phyloP scores from a whole-genome alignment of 352 stramenopile species.

The Saprolegnia diclina region DNA sequence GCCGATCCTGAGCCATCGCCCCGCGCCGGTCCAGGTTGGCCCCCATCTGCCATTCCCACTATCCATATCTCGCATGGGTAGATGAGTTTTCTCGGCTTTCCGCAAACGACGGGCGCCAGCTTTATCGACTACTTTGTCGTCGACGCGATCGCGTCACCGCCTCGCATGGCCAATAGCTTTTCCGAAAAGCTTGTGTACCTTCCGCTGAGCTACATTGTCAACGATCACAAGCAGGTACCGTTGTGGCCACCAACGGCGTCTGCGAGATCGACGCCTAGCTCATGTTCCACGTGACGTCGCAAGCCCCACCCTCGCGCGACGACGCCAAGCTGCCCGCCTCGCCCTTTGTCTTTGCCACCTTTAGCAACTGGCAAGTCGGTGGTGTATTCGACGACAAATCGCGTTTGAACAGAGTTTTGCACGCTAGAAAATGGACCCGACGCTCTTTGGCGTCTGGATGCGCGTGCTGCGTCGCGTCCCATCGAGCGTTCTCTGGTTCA shows the following conservation, averaged over 20 bases:
- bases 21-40: slow-evolving; percentile 54
- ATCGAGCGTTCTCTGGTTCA: slow-evolving; percentile 65
- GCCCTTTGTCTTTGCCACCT: slow-evolving; percentile 67
- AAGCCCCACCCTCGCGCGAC: background rate
- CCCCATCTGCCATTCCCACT: background rate
- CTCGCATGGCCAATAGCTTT: slow-evolving; percentile 41
- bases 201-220: slow-evolving; percentile 72
- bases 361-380: slow-evolving; percentile 76
- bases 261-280: slow-evolving; percentile 26
- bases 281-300: slow-evolving; percentile 24
- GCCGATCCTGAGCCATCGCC: slow-evolving; percentile 50
- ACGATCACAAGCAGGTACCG: slow-evolving; percentile 72
- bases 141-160: slow-evolving; percentile 48
- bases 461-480: slow-evolving; percentile 63
- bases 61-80: background rate
- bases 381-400: background rate
- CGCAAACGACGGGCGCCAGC: slow-evolving; percentile 54
- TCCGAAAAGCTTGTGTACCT: slow-evolving; percentile 71
- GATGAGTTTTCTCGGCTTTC: slow-evolving; percentile 63
- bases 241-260: slow-evolving; percentile 37
- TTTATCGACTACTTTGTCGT: slow-evolving; percentile 66
- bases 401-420: too few relatives aligned
- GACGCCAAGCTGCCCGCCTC: slow-evolving; percentile 13
- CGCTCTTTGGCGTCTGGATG: slow-evolving; percentile 73
- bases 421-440: slow-evolving; percentile 68